Evolutionary conservation across 2,329 filamentous ascomycete species (phyloP), one percentile per base, ranked within the genome.

Genomic region (Tothia fuscella): DNA sequence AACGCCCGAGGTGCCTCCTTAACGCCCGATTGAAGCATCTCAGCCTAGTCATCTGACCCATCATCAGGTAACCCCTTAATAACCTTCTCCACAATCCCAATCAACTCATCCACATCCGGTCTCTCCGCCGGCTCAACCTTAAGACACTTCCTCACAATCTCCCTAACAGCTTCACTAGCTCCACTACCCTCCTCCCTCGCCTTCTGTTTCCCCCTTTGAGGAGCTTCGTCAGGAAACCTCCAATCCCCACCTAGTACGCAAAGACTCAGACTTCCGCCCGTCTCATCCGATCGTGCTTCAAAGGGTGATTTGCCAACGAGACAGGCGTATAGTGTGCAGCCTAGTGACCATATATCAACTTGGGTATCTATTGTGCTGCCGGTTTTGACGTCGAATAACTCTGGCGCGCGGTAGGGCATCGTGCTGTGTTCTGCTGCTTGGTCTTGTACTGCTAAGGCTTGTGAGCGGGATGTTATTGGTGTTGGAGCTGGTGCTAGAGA

Each of bases 321-420:
- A 56, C 91, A 96, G 28, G 91, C 91, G 63, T 93, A 98, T 33
- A 98, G 70, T n/a, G 91, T 96, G 68, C 91, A 96, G 39, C 91
- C 91, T 17, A 98, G 67, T 13, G 85, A 93, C 91, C 91, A 98
- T 50, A 98, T 93, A 61, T 98, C 91, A 30, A 94, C 86, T 59
- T 95, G 95, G 10, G 88, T 93, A 62, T 96, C 91, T 55, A 98
- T 82, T 38, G 86, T 76, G 37, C 81, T 80, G 48, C 85, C 89
- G 3, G 87, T 95, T 64, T 93, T 93, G 43, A 96, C 91, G 60
- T 98, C 91, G 62, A 98, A 98, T 46, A 98, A 78, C 63, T 98
- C 91, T 0, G 91, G 91, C 1, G 91, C 91, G 46, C 91, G 86
- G 65, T 98, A 98, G 0, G 91, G 88, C 89, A 98, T 96, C 30